Evolutionary conservation across 2,329 filamentous ascomycete genomes (phyloP).

Genomic region (Aquanectria penicillioides): DNA sequence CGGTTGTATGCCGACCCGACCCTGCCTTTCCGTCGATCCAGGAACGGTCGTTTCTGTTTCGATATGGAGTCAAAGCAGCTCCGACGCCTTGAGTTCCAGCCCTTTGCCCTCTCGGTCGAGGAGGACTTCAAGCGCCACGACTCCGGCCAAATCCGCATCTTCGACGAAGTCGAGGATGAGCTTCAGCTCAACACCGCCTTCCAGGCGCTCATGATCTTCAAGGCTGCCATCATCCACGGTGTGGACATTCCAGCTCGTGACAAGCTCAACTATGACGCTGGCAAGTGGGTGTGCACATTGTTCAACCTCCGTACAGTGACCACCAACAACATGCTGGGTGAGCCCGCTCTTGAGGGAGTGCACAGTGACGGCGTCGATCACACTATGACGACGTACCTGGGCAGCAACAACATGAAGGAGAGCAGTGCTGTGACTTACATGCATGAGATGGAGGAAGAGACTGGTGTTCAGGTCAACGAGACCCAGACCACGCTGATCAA

Average conservation of each 20-base stretch:
- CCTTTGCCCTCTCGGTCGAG: constrained; percentile 37
- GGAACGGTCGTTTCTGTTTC: constrained; percentile 39
- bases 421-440: constrained; percentile 42
- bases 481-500: constrained; percentile 33
- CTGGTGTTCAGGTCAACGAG: constrained; percentile 32
- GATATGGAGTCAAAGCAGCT: constrained; percentile 35
- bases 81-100: constrained; percentile 41
- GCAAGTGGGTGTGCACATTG: constrained; percentile 38
- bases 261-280: constrained; percentile 38
- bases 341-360: constrained; percentile 45
- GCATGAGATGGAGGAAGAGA: constrained; percentile 38
- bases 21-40: constrained; percentile 36
- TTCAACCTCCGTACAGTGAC: constrained; percentile 43
- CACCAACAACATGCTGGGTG: constrained; percentile 33
- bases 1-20: constrained; percentile 37
- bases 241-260: constrained; percentile 29
- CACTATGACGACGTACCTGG: constrained; percentile 44
- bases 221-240: constrained; percentile 39
- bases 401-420: constrained; percentile 39
- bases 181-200: constrained; percentile 43
- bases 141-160: constrained; percentile 37
- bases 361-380: constrained; percentile 44
- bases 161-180: constrained; percentile 39
- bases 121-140: constrained; percentile 45
- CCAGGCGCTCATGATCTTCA: constrained; percentile 44